Evolutionary conservation across 2,329 filamentous ascomycete species (phyloP).

Genomic region (Bipolaris sorokiniana): DNA sequence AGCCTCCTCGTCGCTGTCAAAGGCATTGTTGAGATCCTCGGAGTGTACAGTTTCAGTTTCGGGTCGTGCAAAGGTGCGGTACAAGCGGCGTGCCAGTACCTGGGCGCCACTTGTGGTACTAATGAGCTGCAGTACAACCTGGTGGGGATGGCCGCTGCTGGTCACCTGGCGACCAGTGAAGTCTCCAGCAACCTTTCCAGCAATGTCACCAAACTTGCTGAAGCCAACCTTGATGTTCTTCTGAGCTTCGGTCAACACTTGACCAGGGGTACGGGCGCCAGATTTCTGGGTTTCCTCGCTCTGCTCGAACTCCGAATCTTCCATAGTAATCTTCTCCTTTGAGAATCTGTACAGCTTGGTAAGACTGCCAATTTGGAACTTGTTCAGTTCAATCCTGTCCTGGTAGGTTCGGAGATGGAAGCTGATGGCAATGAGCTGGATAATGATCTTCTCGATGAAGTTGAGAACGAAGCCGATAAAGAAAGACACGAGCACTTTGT

Average conservation of each 20-base stretch:
- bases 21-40: conserved; percentile 79
- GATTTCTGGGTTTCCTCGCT: conserved; percentile 52
- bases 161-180: conserved; percentile 78
- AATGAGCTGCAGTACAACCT: conserved; percentile 81
- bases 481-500: conserved; percentile 85
- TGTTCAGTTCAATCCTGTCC: conserved; percentile 89
- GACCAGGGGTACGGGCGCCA: conserved; percentile 76
- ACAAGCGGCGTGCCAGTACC: conserved; percentile 83
- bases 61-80: conserved; percentile 80
- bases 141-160: conserved; percentile 77
- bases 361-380: conserved; percentile 78
- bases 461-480: conserved; percentile 83
- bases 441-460: conserved; percentile 88
- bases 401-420: conserved; percentile 92
- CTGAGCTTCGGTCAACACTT: conserved; percentile 70
- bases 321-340: conserved; percentile 68
- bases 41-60: conserved; percentile 77
- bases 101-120: conserved; percentile 76
- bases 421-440: conserved; percentile 91
- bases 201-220: conserved; percentile 82
- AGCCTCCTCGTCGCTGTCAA: conserved; percentile 82
- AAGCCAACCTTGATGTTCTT: conserved; percentile 77
- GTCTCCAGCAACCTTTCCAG: conserved; percentile 85
- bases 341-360: conserved; percentile 70
- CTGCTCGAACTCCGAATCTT: conserved; percentile 78